Base-by-base conservation (phyloP, 768 basidiomycete species). In the Amanita rubescens region DNA sequence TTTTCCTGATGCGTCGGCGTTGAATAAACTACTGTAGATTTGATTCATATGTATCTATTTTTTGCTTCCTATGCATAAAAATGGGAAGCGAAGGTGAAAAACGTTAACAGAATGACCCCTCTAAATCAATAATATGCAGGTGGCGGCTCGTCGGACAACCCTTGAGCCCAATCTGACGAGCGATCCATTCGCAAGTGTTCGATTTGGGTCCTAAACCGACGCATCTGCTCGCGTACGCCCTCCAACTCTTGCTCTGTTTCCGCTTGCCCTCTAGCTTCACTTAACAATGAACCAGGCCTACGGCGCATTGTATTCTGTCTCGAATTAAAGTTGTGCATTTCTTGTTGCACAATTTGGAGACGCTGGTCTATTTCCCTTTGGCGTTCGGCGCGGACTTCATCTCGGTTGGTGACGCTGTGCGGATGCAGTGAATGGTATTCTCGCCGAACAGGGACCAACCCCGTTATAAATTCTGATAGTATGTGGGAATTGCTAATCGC, bases 161-260 rank as follows among this genome's bases (percentile, higher is more conserved):
- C 57, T n/a, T 37, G 38, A 17, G 49, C 59, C 59, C 59, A 60
- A 25, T 55, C 41, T 3, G 57, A 58, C 7, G 47, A n/a, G 2
- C 22, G 41, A 19, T 59, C 58, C 11, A n/a, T 14, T 39, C 52
- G 55, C 27, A 60, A 25, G 20, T 38, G 4, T 17, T 42, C 53
- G 25, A 60, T 57, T 34, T 57, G 59, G 14, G 35, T 17, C 7
- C 35, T 56, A 55, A 60, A 39, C 37, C 33, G 24, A 8, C 24
- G 34, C 22, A 59, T 53, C 39, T 59, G 58, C 25, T 30, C 34
- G 22, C 19, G 42, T 44, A 59, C 20, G 17, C 20, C 4, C 33
- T 22, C 30, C 49, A 59, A n/a, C n/a, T n/a, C n/a, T n/a, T n/a
- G n/a, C n/a, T n/a, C n/a, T n/a, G n/a, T n/a, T n/a, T n/a, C 33